phyloP scores from a whole-genome alignment of 768 basidiomycete genomes.

The Astraeus odoratus region DNA sequence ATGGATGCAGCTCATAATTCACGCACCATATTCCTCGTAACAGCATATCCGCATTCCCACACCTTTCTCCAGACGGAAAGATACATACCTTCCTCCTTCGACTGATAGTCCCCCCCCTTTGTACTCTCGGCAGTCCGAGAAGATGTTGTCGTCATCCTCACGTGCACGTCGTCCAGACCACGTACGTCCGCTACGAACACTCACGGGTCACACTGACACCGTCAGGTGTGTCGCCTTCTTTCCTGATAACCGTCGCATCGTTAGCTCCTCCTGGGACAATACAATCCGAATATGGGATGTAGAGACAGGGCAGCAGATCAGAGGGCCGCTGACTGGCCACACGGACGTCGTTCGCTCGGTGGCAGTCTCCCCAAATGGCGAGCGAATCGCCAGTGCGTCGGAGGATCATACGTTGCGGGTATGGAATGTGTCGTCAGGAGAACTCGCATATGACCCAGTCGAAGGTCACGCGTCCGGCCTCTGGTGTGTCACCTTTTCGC shows the following conservation, averaged over 20 bases:
- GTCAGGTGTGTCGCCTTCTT: conserved; percentile 24
- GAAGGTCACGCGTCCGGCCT: conserved; percentile 21
- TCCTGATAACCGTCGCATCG: conserved; percentile 19
- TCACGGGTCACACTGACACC: conserved; percentile 27
- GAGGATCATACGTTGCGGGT: conserved; percentile 25
- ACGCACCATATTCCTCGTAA: no score
- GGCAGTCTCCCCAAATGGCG: conserved; percentile 24
- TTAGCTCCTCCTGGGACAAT: conserved; percentile 21
- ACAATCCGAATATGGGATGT: conserved; percentile 23
- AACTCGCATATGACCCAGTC: conserved; percentile 18
- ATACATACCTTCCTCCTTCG: no score
- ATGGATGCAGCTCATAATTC: no score
- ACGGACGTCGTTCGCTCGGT: conserved; percentile 24
- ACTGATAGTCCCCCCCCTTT: no score
- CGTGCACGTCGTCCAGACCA: conserved; percentile 19
- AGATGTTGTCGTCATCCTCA: conserved; percentile 17
- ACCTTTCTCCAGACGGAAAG: no score
- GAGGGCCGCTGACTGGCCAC: conserved; percentile 18
- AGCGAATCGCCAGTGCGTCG: conserved; percentile 20
- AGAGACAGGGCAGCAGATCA: conserved; percentile 10
- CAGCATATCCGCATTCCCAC: no score
- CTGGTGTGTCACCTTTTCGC: conserved; percentile 26
- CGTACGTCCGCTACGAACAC: conserved; percentile 18
- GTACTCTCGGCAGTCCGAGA: no score
- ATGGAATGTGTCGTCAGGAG: conserved; percentile 19